phyloP scores from a whole-genome alignment of 1,139 yeast genomes.

The Candida tropicalis region DNA sequence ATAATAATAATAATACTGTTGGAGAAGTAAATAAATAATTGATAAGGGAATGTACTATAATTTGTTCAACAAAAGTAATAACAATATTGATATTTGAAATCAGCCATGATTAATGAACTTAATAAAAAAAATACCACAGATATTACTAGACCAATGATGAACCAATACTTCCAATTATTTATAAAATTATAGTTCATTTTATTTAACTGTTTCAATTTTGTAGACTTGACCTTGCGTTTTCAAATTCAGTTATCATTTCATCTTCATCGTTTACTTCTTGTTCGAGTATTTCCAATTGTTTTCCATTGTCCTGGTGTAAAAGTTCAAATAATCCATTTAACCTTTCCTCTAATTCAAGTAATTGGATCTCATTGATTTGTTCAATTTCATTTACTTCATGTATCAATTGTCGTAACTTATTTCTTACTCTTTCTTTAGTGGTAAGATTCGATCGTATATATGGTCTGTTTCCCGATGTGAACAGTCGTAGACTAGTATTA shows the following conservation, averaged over 20 bases:
- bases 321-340: conserved; percentile 6
- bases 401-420: conserved; percentile 10
- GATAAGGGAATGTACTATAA: too few relatives aligned
- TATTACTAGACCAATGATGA: conserved; percentile 6
- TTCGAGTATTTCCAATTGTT: conserved; percentile 3
- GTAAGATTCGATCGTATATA: conserved; percentile 1
- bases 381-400: conserved; percentile 10
- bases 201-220: conserved; percentile 12
- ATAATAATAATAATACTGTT: conserved; percentile 2
- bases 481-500: not conserved
- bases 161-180: conserved; percentile 4
- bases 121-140: conserved; percentile 17
- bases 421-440: conserved; percentile 9
- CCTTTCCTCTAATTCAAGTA: conserved; percentile 5
- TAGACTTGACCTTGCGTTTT: conserved; percentile 9
- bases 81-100: conserved; percentile 38
- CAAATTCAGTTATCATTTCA: conserved; percentile 4
- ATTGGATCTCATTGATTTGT: conserved; percentile 7
- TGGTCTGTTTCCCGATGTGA: not conserved
- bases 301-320: not conserved
- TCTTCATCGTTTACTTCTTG: conserved; percentile 10
- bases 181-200: not conserved
- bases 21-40: conserved; percentile 3
- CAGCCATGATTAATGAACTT: conserved; percentile 28
- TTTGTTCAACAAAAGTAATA: conserved; percentile 35